Percentiles rank a stretch among this genome's conserved stretches.
Conservation (phyloP, 176 grass and related monocot species). For the Carex myosuroides region DNA sequence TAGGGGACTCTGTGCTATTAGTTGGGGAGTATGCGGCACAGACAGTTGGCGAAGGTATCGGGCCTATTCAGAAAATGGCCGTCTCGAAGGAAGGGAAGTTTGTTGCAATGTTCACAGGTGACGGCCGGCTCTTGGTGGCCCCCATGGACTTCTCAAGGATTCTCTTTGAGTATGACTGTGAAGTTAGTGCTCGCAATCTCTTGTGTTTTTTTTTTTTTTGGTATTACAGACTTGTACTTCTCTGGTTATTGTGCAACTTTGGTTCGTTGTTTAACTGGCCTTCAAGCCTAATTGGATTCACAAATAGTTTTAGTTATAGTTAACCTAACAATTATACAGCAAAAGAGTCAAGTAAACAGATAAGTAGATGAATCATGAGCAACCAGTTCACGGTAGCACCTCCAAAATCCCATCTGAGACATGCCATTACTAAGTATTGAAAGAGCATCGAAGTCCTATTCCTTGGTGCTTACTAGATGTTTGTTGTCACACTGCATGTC, state of each 20-base stretch:
- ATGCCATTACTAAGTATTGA: background rate
- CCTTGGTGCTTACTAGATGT: background rate
- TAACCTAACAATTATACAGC: background rate
- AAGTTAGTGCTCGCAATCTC: constrained; percentile 40
- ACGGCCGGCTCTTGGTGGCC: constrained; percentile 76
- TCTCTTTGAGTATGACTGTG: constrained; percentile 90
- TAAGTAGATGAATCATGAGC: background rate
- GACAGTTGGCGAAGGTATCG: constrained; percentile 57
- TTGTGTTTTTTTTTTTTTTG: background rate
- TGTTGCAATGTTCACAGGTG: constrained; percentile 76
- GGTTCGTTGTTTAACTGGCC: background rate
- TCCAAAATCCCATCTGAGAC: background rate
- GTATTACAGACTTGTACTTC: background rate
- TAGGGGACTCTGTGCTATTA: constrained; percentile 58
- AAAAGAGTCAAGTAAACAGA: background rate
- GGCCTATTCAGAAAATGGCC: constrained; percentile 92
- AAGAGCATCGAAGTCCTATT: background rate
- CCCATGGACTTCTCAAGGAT: constrained; percentile 82
- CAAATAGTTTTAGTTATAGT: background rate
- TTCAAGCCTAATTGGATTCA: background rate
- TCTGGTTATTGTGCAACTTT: background rate
- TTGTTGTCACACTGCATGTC: background rate
- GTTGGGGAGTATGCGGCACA: constrained; percentile 82
- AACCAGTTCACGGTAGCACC: background rate
- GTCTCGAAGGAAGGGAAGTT: constrained; percentile 84